Base-by-base conservation (phyloP, 2,329 filamentous ascomycete species). In the Reticulascus tulasneorum region DNA sequence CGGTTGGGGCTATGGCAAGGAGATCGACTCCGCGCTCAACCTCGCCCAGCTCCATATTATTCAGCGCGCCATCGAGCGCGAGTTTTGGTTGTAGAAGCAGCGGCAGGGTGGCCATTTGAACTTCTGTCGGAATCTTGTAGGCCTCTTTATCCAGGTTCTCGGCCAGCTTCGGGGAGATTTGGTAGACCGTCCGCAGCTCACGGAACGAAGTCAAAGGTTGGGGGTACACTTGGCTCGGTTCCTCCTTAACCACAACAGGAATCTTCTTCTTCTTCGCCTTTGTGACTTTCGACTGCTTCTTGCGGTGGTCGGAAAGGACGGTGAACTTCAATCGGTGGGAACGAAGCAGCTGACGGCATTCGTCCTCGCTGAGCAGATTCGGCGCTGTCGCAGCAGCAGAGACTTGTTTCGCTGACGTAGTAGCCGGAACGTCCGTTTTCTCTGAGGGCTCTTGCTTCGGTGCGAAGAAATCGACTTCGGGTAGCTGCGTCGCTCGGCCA, bases 1-100 rank as follows among this genome's bases (percentile, higher is more conserved):
- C 93, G 0, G 93, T 98, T 2, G 93, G 93, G 4, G 93, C 93
- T 27, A 97, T 81, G 0, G 87, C 86, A 45, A 98, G 62, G 24
- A 98, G 78, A 65, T 98, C 83, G 5, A 91, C 67, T 10, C 59
- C 60, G 32, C 49, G 44, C 7, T 47, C 46, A 19, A 55, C 45
- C 11, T 52, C 36, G 4, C 35, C 49, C 15, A 67, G 39, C 15
- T 61, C 59, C 16, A 53, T 53, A 18, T 56, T 60, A 5, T 55
- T 57, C 10, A 55, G 54, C 15, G 58, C 49, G 27, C 57, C 52
- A n/a, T 54, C 42, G 20, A 79, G 60, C 1, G 75, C 75, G 37
- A 59, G 65, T 43, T 70, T 65, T 0, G 77, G 70, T 12, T 71
- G 62, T 20, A 97, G 65, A 23, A 97, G 66, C 29, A 97, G 62